Evolutionary conservation across 345 rosid species (phyloP), one percentile per base, ranked within the genome.

Genomic region (Corchorus olitorius): DNA sequence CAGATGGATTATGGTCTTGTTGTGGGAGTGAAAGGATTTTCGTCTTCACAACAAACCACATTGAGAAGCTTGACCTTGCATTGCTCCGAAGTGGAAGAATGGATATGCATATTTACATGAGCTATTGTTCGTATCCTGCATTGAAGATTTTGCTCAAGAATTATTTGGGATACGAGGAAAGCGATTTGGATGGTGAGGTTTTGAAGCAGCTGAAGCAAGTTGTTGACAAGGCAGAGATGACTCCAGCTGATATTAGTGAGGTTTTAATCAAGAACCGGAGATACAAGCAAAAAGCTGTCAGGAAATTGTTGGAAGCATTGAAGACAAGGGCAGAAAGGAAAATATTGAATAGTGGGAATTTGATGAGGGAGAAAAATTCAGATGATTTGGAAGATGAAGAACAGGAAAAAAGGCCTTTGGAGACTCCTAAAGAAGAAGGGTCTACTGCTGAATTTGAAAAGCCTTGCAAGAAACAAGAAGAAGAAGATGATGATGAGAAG

Each of bases 41-140:
- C 48, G 98, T 93, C 54, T 93, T 95, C 77, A 95, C 99, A 0
- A 95, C 99, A 1, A 95, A 95, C 78, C 97, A 95, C 84, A 83
- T 91, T 1, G 97, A 95, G 80, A 93, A 90, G 83, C 94, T 95
- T 60, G 99, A 95, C 77, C 88, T 93, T 6, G 99, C 98, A 72
- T 86, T 95, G 91, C 86, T 92, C 33, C 82, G 99, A 61, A 87
- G 98, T 77, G 99, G 99, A 5, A 83, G 99, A 49, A 95, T 95
- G 99, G 99, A 95, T 81, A 93, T 95, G 99, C 99, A 89, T 81
- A 83, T 95, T 43, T 86, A 63, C 87, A 95, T 95, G 99, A 93
- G 85, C 75, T 86, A 86, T 66, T 93, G 99, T 75, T 83, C 93
- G 1, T 91, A 83, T 67, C 84, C 92, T 1, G 87, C 97, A 14